These are phyloP conservation scores for Melanomma pulvis-pyrius DNA, from an alignment of 495 filamentous ascomycete genomes.

Conservation along the genomic window DNA sequence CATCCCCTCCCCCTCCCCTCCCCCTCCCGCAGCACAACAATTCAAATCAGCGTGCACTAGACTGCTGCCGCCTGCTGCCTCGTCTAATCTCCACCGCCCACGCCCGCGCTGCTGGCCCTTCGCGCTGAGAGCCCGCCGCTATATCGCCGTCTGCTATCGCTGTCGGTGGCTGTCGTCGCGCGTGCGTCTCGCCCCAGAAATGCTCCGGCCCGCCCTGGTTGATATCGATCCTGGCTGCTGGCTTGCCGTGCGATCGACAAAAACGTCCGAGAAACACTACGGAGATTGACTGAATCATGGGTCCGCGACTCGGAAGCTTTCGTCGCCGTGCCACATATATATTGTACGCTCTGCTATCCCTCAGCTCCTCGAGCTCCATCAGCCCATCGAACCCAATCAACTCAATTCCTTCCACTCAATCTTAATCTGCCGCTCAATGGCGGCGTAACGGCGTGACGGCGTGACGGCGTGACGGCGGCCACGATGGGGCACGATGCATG, in stretches of 20 bases:
- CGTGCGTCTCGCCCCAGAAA: conserved; percentile 35
- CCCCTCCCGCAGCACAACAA: conserved; percentile 16
- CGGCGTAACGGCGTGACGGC: background rate
- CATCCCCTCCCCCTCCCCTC: no score
- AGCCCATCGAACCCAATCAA: background rate
- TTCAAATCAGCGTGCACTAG: conserved; percentile 11
- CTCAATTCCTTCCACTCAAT: background rate
- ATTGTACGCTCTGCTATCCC: background rate
- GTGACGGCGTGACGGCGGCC: background rate
- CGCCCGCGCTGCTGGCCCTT: background rate
- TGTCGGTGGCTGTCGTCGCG: background rate
- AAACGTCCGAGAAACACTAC: conserved; percentile 35
- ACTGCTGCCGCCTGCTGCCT: conserved; percentile 9
- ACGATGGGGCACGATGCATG: conserved; percentile 23
- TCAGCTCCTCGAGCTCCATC: no score
- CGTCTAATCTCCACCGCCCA: background rate
- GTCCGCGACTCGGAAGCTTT: background rate
- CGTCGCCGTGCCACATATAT: conserved; percentile 27
- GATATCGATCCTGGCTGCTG: conserved; percentile 34
- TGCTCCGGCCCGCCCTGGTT: conserved; percentile 32
- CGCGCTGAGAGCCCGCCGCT: background rate
- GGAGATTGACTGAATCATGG: conserved; percentile 29
- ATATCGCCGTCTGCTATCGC: conserved; percentile 3
- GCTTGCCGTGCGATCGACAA: conserved; percentile 28
- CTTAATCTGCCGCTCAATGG: background rate